Evolutionary conservation across 2,329 filamentous ascomycete genomes (phyloP).

Genomic region (Apiospora saccharicola): DNA sequence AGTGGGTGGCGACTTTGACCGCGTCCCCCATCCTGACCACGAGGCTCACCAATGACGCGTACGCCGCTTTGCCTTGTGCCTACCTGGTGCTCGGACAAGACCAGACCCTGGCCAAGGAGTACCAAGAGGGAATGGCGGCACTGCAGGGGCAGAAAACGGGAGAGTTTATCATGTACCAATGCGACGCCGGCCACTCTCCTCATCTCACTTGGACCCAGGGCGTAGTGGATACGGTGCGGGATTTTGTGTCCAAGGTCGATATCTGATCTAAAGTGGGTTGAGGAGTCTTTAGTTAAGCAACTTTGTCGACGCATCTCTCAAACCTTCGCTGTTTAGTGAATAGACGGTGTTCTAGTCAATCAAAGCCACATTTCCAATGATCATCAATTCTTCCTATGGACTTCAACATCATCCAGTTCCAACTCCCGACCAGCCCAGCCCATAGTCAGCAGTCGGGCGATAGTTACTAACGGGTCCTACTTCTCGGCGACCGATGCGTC

Average conservation of each 20-base stretch:
- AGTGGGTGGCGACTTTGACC: constrained; percentile 38
- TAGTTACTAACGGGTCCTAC: too few relatives aligned
- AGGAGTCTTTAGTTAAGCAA: too few relatives aligned
- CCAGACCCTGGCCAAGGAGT: constrained; percentile 38
- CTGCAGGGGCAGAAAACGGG: constrained; percentile 37
- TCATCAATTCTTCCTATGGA: too few relatives aligned
- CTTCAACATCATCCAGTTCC: too few relatives aligned
- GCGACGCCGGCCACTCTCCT: constrained; percentile 41
- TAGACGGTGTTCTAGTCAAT: too few relatives aligned
- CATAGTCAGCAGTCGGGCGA: too few relatives aligned
- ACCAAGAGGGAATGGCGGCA: constrained; percentile 43
- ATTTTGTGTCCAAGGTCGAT: constrained; percentile 31
- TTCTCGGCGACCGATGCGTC: too few relatives aligned
- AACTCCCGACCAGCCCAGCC: too few relatives aligned
- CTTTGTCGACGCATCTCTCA: too few relatives aligned
- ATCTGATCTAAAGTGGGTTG: too few relatives aligned
- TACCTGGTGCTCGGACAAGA: constrained; percentile 43
- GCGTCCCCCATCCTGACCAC: constrained; percentile 38
- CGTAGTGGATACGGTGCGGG: constrained; percentile 34
- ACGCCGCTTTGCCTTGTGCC: constrained; percentile 41
- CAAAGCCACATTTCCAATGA: too few relatives aligned
- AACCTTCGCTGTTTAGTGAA: too few relatives aligned
- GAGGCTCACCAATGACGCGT: constrained; percentile 42
- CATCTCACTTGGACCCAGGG: constrained; percentile 43
- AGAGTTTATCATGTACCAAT: constrained; percentile 37